Evolutionary conservation across 768 basidiomycete genomes (phyloP), one percentile per base, ranked within the genome.

Genomic region (Podaxis sp.): DNA sequence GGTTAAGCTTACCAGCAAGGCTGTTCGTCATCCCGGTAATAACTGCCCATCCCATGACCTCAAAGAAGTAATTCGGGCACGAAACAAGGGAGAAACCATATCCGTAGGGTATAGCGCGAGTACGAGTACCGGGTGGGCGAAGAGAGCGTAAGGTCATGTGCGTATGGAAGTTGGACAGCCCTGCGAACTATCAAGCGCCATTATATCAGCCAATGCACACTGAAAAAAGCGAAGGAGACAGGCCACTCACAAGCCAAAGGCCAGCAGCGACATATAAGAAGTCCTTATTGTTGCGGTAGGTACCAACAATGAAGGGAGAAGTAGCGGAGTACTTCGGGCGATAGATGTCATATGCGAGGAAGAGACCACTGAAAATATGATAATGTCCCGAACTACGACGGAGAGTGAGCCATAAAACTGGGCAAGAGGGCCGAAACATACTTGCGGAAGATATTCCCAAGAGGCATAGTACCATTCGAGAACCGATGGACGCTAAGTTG

Each of bases 41-140:
- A 15, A 82, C 78, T 3, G 80, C 69, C 93, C 96, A 97, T 0
- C 78, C 89, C 26, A 96, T 64, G 7, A 78, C 82, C 76, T 99
- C 97, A 70, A 96, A 98, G 72, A 92, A 87, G 77, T 99, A 99
- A 75, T 99, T 98, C 15, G 96, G 94, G 79, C 85, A 91, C 5
- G 93, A 90, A 44, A 96, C 83, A n/a, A 85, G 76, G 58, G 86
- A 80, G 77, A 98, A 99, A 5, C 95, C 96, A 66, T 95, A 96
- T 26, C 97, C 96, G n/a, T 80, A 76, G 0, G 97, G 97, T 67
- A 97, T 89, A n/a, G 83, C 88, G 53, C 96, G 89, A 60, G 82
- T 84, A 63, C 85, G 87, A 5, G 88, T 84, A 15, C 92, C 93
- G 24, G 83, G 78, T 0, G 96, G 94, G 22, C 97, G 91, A 50